These are phyloP conservation scores for Effrenium voratum DNA, from an alignment of 73 alveolate species.

Conservation along the genomic window DNA sequence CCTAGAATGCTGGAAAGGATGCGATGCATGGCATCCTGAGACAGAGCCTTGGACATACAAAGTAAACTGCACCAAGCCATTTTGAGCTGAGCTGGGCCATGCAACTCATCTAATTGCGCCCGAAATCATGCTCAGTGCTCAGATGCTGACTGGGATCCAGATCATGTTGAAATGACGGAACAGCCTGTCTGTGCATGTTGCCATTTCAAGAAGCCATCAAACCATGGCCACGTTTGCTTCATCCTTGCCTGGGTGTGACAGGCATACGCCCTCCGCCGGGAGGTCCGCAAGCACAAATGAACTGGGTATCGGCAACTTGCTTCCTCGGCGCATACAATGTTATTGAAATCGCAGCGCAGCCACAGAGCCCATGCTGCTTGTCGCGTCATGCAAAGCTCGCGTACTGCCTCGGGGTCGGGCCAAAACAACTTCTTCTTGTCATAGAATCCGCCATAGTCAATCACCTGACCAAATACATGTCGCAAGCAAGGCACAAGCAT, in stretches of 20 bases:
- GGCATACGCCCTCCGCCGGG: conserved; percentile 99
- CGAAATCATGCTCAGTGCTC: not conserved
- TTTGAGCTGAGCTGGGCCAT: no score
- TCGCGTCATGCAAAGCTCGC: not conserved
- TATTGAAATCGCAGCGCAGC: no score
- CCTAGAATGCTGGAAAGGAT: conserved; percentile 79
- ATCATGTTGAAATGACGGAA: conserved; percentile 99
- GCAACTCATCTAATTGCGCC: no score
- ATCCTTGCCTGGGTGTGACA: conserved; percentile 98
- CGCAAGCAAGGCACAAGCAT: not conserved
- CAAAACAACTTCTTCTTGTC: conserved; percentile 98
- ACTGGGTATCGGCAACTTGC: conserved; percentile 98
- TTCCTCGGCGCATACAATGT: conserved; percentile 1
- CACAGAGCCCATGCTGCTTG: no score
- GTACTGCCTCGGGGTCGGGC: not conserved
- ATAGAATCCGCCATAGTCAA: conserved; percentile 99
- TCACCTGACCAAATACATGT: conserved; percentile 97
- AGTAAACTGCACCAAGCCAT: not conserved
- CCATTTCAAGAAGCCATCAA: not conserved
- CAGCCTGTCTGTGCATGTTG: conserved; percentile 57
- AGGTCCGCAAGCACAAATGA: conserved; percentile 99
- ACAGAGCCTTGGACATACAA: not conserved
- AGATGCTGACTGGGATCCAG: conserved; percentile 95
- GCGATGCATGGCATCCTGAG: conserved; percentile 64
- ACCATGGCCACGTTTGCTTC: not conserved